phyloP scores from a whole-genome alignment of 2,329 filamentous ascomycete genomes.

The Neofusicoccum laricinum region DNA sequence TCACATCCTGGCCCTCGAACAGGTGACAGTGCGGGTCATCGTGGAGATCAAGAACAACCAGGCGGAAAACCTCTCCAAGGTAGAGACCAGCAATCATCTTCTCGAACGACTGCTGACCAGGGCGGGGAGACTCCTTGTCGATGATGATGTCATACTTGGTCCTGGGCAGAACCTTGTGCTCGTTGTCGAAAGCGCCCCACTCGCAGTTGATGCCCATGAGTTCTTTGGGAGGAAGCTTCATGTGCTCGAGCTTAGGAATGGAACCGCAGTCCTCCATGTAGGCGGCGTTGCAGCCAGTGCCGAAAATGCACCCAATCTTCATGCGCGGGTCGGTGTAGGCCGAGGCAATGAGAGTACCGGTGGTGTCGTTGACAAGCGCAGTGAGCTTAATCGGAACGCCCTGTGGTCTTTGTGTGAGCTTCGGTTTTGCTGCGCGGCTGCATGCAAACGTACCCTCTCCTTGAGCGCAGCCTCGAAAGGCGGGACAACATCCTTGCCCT shows the following conservation, averaged over 20 bases:
- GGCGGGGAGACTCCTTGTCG: conserved; percentile 86
- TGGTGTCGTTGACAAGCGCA: conserved; percentile 96
- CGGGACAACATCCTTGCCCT: conserved; percentile 86
- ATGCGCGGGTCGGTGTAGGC: conserved; percentile 92
- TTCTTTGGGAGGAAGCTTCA: conserved; percentile 79
- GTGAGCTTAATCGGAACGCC: conserved; percentile 88
- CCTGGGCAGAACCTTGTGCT: conserved; percentile 81
- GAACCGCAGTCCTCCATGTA: conserved; percentile 94
- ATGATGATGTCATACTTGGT: conserved; percentile 85
- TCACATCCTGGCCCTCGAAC: conserved; percentile 80
- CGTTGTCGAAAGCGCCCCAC: conserved; percentile 96
- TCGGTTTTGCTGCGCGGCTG: background rate
- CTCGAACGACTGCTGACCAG: conserved; percentile 92
- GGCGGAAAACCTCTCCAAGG: conserved; percentile 89
- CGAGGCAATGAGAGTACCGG: conserved; percentile 92
- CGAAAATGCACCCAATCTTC: conserved; percentile 97
- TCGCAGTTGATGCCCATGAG: conserved; percentile 98
- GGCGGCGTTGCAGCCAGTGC: conserved; percentile 95
- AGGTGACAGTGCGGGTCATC: conserved; percentile 62
- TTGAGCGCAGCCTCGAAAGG: conserved; percentile 79
- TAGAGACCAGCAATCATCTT: conserved; percentile 98
- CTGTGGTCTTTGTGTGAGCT: conserved; percentile 58
- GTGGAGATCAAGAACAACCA: conserved; percentile 80
- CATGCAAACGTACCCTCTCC: conserved; percentile 55
- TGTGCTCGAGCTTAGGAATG: conserved; percentile 88